Conservation (phyloP, 371 early-diverging fungal genomes). For the Blastocladiella emersonii region DNA sequence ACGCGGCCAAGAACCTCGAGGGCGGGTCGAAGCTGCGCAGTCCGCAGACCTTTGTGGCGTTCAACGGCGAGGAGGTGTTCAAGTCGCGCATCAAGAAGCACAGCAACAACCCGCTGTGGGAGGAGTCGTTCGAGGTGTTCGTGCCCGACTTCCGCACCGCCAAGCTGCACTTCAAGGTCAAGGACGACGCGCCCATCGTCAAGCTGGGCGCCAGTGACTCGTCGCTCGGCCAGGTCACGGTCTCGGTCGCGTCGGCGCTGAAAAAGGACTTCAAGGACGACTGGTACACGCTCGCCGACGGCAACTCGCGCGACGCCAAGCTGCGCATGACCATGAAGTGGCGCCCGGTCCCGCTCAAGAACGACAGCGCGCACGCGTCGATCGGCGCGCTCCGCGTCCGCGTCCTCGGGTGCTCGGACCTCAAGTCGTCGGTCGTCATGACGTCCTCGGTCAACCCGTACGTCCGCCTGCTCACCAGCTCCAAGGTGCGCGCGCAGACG, state of each 20-base stretch:
- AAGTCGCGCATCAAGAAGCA: constrained; percentile 3
- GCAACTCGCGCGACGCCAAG: background rate
- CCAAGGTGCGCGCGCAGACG: background rate
- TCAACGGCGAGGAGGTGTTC: constrained; percentile 2
- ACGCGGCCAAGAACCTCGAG: background rate
- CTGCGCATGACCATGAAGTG: background rate
- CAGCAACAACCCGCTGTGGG: background rate
- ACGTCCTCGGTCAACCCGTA: background rate
- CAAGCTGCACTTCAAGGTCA: background rate
- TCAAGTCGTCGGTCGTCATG: background rate
- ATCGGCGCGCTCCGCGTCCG: background rate
- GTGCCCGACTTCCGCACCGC: constrained; percentile 1
- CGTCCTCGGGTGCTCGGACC: background rate
- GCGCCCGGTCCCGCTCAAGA: background rate
- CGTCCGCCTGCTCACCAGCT: background rate
- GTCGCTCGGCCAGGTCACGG: background rate
- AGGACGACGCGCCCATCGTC: background rate
- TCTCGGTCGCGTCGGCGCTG: background rate
- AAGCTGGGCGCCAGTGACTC: background rate
- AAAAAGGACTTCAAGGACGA: constrained; percentile 1
- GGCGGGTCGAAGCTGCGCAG: background rate
- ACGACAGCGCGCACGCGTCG: background rate
- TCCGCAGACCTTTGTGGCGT: background rate
- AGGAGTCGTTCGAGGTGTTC: constrained; percentile 1
- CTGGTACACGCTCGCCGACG: background rate